Base-by-base conservation (phyloP, 345 rosid species). In the Acer campestre region DNA sequence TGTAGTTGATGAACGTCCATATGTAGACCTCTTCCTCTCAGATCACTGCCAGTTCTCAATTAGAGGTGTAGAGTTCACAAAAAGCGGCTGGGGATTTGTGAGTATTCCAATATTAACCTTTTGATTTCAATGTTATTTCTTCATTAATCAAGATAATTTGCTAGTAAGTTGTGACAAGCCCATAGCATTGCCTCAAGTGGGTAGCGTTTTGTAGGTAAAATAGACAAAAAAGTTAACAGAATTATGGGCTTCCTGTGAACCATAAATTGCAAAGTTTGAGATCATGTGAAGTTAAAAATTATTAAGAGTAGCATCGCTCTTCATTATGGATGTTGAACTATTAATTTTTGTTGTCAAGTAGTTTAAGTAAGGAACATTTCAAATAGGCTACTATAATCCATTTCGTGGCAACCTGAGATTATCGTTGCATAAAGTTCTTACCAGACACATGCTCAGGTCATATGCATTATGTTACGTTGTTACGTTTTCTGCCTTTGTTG, bases 41-140 rank as follows among this genome's bases (percentile, higher is more conserved):
- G 86, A 88, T 3, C 78, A 88, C 72, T 95, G 98, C 58, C 81
- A 84, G 42, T 95, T 90, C 80, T 90, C 95, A 27, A 78, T 91
- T 66, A 85, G 91, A 88, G 98, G 98, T 58, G 89, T 86, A 73
- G 94, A 84, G 86, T 95, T 95, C 84, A 93, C 98, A 59, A 91
- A 87, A 80, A 81, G 91, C 13, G 95, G 93, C 22, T 91, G 98
- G 98, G 98, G 98, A 67, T 95, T 93, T 84, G 98, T 95, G 63
- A 95, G 98, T 91, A 83, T 76, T 83, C 67, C 44, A 64, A 40
- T 31, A 70, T 75, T 25, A 14, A 25, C 61, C 61, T 17, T 38
- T 2, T 59, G 14, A 42, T 61, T 65, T 61, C 44, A 68, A 29
- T 18, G 46, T 73, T n/a, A 25, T 79, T 42, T 31, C 12, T 72